Base-by-base conservation (phyloP, 345 rosid genomes). In the Streptanthus diversifolius region DNA sequence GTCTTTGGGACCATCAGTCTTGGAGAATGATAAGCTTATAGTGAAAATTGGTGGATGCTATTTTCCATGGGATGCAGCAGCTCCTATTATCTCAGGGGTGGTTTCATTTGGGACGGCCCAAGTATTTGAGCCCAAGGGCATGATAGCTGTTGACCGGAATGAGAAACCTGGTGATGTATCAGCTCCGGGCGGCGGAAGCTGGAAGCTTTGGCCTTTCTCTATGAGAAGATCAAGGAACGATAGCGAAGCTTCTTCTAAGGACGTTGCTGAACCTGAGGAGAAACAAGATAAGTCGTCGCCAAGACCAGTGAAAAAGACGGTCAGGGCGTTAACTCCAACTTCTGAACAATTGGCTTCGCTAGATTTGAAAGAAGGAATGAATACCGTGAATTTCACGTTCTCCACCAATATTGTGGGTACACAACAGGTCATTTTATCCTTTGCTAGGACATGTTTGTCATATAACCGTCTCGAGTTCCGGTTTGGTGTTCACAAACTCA, bases 171-270 rank as follows among this genome's bases (percentile, higher is more conserved):
- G 86, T 53, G 80, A 88, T 65, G 37, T 47, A 51, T 51, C 51
- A 73, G 66, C 74, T 72, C 71, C 82, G n/a, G 60, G 66, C 8
- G 63, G 75, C 58, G 95, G 86, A 81, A 84, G 88, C 82, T 91
- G 99, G 98, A 80, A 80, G 70, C 73, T 93, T 70, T 91, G 96
- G 96, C 99, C 99, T 63, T 90, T 95, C 80, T 79, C 86, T 80
- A 78, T 77, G 43, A 79, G 75, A 70, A 75, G 75, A 66, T 78
- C 92, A 43, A 81, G 66, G 43, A 76, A 40, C 56, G 85, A 78
- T 62, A 63, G 21, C 8, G 63, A 79, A 66, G 53, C 51, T 56
- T 66, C 88, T 62, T 82, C 81, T 67, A 74, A 48, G 52, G 69
- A 63, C 18, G 73, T 43, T 63, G 84, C 70, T n/a, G 67, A 27